Base-by-base conservation (phyloP, 768 basidiomycete genomes). In the Suillus bovinus region DNA sequence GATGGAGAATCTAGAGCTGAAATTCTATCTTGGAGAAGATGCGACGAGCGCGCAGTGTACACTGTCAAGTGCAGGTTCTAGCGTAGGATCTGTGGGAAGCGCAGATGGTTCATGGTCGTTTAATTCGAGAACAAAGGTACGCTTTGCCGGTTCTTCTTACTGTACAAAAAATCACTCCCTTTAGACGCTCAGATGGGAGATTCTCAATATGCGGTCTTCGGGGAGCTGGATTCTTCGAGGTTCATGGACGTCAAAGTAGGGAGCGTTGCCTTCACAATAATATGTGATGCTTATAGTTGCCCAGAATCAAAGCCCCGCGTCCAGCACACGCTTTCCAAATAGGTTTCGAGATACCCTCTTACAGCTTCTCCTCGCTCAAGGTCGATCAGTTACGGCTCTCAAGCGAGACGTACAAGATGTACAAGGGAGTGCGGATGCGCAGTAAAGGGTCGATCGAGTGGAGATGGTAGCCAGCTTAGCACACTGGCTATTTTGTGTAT, bases 321-420 rank as follows among this genome's bases (percentile, higher is more conserved):
- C 91, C 92, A 11, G 85, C 91, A 7, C 91, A 86, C 59, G 88
- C 92, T 3, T 80, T 96, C 58, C 84, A 86, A 67, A 80, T 93
- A 53, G 78, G 78, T 22, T 96, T 93, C 72, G 84, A 87, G 47
- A 82, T 94, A 33, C 83, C 86, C 27, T 68, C 85, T 16, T 78
- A 90, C 69, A 87, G 87, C 38, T 91, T 89, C 72, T 93, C 93
- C 7, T 82, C 89, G 22, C 78, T 96, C 53, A 92, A 90, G 69
- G 88, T 96, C 4, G 92, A 95, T 63, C 90, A 94, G 68, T 82
- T 96, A 49, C 93, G 87, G 74, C 78, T 93, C 31, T 87, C 81
- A 2, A 88, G 90, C 14, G 93, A 95, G 72, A 76, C 75, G 13
- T 96, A 96, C 75, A 96, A 96, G 74, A 91, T 91, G 13, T 96